Conservation (phyloP, 164 flowering plant species). For the Tetrastigma voinierianum region DNA sequence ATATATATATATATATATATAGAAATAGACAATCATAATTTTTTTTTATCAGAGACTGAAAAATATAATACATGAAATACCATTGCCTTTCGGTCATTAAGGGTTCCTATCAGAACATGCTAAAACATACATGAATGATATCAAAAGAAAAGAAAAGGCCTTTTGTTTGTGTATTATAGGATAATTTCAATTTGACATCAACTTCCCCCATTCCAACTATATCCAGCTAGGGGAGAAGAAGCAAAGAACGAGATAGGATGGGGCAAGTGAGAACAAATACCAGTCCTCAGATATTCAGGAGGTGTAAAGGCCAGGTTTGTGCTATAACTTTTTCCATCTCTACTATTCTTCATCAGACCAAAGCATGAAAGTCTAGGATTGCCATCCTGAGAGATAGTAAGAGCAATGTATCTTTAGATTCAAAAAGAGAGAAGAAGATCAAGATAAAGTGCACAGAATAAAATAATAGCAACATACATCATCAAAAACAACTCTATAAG, state of each 20-base stretch:
- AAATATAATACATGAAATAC: too few species aligned
- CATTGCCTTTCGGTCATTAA: too few species aligned
- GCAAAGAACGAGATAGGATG: background rate
- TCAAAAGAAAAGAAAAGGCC: too few species aligned
- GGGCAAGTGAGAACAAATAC: constrained; percentile 25
- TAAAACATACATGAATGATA: too few species aligned
- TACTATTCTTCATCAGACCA: constrained; percentile 92
- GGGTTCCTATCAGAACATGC: too few species aligned
- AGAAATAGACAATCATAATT: too few species aligned
- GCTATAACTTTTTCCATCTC: constrained; percentile 91
- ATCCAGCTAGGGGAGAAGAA: background rate
- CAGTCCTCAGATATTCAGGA: constrained; percentile 84
- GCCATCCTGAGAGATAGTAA: constrained; percentile 52
- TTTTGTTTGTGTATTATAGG: too few species aligned
- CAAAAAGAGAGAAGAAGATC: background rate
- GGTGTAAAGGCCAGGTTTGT: constrained; percentile 92
- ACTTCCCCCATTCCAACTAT: too few species aligned
- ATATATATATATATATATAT: too few species aligned
- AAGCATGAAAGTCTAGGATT: constrained; percentile 86
- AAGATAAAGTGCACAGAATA: background rate
- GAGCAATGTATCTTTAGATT: background rate
- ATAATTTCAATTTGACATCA: too few species aligned
- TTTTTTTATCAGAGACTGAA: too few species aligned
- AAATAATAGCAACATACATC: constrained; percentile 35
- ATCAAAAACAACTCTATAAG: constrained; percentile 83